A percentile compares a stretch with the other conserved stretches of the same genome.
These are phyloP conservation scores for Xerophyta viscosa DNA, from an alignment of 106 monocot genomes.

Conservation along the genomic window DNA sequence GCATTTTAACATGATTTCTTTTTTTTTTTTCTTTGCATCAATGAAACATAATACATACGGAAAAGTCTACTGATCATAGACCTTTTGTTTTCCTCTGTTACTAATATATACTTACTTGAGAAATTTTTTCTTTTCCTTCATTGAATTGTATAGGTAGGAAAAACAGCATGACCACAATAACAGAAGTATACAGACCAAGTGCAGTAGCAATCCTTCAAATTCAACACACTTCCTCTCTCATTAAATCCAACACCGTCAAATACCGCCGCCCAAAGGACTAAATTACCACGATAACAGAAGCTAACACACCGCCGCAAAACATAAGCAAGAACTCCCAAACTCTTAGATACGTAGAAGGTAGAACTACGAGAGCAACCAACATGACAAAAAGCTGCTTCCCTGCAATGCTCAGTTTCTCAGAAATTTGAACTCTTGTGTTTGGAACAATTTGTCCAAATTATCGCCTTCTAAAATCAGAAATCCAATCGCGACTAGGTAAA, in stretches of 20 bases:
- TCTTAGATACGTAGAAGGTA: slow-evolving; percentile 29
- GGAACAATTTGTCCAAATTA: slow-evolving; percentile 33
- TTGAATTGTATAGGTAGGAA: slow-evolving; percentile 25
- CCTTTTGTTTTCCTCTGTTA: too few species aligned
- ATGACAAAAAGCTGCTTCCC: slow-evolving; percentile 18
- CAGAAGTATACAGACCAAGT: slow-evolving; percentile 25
- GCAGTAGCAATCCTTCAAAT: slow-evolving; percentile 21
- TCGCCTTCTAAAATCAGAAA: slow-evolving; percentile 31
- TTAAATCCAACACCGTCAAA: slow-evolving; percentile 21
- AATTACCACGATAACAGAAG: slow-evolving; percentile 18
- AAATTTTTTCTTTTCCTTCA: slow-evolving; percentile 21
- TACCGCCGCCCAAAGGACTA: slow-evolving; percentile 14
- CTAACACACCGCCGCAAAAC: slow-evolving; percentile 25
- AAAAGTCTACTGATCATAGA: too few species aligned
- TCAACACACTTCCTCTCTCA: slow-evolving; percentile 7
- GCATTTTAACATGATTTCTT: too few species aligned
- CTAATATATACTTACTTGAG: slow-evolving; percentile 11
- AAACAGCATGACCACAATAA: slow-evolving; percentile 32
- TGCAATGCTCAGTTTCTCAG: not conserved
- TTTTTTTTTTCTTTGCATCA: too few species aligned
- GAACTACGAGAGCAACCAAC: slow-evolving; percentile 12
- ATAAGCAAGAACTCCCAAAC: slow-evolving; percentile 18
- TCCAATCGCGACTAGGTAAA: slow-evolving; percentile 23
- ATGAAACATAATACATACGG: too few species aligned
- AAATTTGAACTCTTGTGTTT: slow-evolving; percentile 1